Base-by-base conservation (phyloP, 148 eudicot species). In the Silene uniflora region DNA sequence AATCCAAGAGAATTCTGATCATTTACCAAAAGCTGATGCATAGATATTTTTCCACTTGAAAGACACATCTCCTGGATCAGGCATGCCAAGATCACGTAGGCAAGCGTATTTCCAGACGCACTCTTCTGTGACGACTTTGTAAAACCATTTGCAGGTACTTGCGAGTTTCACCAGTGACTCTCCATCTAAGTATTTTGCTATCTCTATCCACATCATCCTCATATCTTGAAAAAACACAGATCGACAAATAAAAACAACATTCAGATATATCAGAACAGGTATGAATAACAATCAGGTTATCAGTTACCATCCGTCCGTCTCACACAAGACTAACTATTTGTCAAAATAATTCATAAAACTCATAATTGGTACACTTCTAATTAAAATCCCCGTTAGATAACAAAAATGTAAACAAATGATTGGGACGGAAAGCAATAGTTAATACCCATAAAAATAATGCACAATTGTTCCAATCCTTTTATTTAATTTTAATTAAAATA, bases 41-140 rank as follows among this genome's bases (percentile, higher is more conserved):
- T 95, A 95, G 39, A 95, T 87, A 7, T 87, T 65, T 77, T 78
- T 86, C 99, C 98, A 95, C 69, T 86, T 88, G 76, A 85, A 85
- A 42, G 84, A 78, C 35, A 82, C 90, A 1, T 80, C 61, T 63
- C 86, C 83, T 64, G 96, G 91, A 81, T 92, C 90, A 17, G 97
- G 96, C 46, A 92, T 92, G 66, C 84, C 85, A 58, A 92, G 93
- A 79, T 95, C 99, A 23, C 97, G 88, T 74, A 90, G 67, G 76
- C 91, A 91, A 22, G 92, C 90, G 83, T 80, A 89, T 69, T 90
- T 95, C 99, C 99, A 95, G 47, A 92, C 63, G 24, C 89, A 85
- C 21, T 95, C 96, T 72, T 90, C 97, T 84, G 83, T 84, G 55
- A 89, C 67, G 27, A 87, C 52, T 69, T 84, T 79, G 77, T 78